Percentiles rank a stretch among this genome's conserved stretches.
Conservation (phyloP, 2,329 filamentous ascomycete genomes). For the Xylariaceae sp. region DNA sequence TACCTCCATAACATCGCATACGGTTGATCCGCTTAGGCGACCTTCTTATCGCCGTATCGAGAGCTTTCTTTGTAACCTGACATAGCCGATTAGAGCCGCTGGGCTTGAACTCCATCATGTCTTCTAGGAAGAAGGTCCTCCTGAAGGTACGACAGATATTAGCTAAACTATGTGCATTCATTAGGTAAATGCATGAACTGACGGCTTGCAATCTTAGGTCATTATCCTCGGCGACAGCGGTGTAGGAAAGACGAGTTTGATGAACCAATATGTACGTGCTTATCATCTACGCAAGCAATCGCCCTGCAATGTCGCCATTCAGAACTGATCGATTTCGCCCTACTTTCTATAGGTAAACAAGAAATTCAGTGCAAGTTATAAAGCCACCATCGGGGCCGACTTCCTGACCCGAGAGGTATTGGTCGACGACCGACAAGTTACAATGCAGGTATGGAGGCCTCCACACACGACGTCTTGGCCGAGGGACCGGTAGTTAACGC, state of each 20-base stretch:
- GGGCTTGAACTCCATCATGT: constrained; percentile 55
- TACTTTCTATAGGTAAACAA: constrained; percentile 97
- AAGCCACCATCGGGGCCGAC: constrained; percentile 97
- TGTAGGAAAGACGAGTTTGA: constrained; percentile 98
- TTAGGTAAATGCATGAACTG: neutral
- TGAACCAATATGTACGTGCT: constrained; percentile 99
- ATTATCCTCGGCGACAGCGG: constrained; percentile 99
- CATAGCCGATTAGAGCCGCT: constrained; percentile 7
- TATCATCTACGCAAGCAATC: constrained; percentile 7
- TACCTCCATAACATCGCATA: constrained; percentile 3
- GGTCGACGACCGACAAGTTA: constrained; percentile 95
- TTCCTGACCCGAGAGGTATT: constrained; percentile 98
- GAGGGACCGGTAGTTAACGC: constrained; percentile 26
- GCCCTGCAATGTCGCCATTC: neutral
- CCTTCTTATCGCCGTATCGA: neutral
- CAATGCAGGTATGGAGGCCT: constrained; percentile 77
- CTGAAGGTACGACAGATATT: constrained; percentile 66
- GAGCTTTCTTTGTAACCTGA: neutral
- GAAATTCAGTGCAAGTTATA: constrained; percentile 99
- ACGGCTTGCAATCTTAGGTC: constrained; percentile 61
- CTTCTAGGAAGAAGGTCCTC: constrained; percentile 86
- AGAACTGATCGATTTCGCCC: constrained; percentile 17
- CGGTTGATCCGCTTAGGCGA: neutral
- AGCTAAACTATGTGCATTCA: neutral
- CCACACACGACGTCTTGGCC: constrained; percentile 4